Conservation (phyloP, 805 yeast genomes). For the Ogataea paradorogensis region DNA sequence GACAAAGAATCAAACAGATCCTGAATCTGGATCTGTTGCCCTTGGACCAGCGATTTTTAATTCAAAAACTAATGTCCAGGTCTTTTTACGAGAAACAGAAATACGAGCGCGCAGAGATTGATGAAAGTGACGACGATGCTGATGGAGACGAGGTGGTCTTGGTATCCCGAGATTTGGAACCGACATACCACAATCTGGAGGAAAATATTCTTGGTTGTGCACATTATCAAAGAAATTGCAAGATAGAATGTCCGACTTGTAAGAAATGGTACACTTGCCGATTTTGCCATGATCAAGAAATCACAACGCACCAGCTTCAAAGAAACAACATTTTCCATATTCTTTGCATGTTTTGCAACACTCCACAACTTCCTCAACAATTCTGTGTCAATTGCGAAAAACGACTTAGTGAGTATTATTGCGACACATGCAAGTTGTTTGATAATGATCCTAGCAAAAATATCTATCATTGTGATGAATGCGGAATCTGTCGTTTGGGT, state of each 20-base stretch:
- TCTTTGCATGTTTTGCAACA: slow-evolving; percentile 76
- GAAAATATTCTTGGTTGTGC: slow-evolving; percentile 63
- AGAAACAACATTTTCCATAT: slow-evolving; percentile 63
- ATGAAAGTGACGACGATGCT: slow-evolving; percentile 17
- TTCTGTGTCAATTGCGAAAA: slow-evolving; percentile 66
- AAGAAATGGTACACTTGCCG: slow-evolving; percentile 76
- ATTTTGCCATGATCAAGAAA: slow-evolving; percentile 75
- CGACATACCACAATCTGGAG: slow-evolving; percentile 45
- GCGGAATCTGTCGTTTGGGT: slow-evolving; percentile 92
- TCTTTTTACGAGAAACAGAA: slow-evolving; percentile 51
- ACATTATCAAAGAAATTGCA: slow-evolving; percentile 83
- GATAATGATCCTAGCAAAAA: slow-evolving; percentile 77
- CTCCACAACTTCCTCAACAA: slow-evolving; percentile 71
- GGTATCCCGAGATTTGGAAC: slow-evolving; percentile 44
- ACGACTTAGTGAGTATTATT: slow-evolving; percentile 72
- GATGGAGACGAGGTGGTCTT: slow-evolving; percentile 40
- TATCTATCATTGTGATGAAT: slow-evolving; percentile 87
- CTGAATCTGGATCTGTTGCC: slow-evolving; percentile 40
- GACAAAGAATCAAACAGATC: slow-evolving; percentile 49
- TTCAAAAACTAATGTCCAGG: slow-evolving; percentile 68
- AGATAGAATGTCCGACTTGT: slow-evolving; percentile 77
- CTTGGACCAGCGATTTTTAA: slow-evolving; percentile 45
- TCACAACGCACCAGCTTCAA: slow-evolving; percentile 51
- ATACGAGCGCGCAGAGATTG: slow-evolving; percentile 20
- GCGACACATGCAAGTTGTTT: slow-evolving; percentile 74